Evolutionary conservation across 2,329 filamentous ascomycete genomes (phyloP), one percentile per base, ranked within the genome.

Genomic region (Clonostachys rosea): DNA sequence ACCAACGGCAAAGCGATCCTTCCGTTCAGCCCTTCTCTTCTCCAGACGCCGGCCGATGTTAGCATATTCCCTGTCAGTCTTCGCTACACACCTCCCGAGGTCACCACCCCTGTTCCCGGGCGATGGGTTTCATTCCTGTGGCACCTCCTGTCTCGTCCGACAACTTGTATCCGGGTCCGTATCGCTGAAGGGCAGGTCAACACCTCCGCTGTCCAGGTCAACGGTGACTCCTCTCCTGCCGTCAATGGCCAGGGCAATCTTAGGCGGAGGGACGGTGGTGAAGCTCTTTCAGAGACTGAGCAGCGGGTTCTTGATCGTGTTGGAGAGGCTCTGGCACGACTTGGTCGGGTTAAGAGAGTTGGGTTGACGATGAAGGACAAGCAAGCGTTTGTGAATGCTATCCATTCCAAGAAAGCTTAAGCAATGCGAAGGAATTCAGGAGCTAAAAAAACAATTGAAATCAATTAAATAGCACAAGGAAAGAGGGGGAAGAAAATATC

Each of bases 1-100:
- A 96, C 90, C 41, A 99, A 99, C 61, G 92, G 92, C 52, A 86
- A 89, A 55, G 94, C 87, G 5, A 91, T 97, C 52, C 69, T 99
- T 12, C 88, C 90, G 2, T 81, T 96, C 47, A 89, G 87, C 50
- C 89, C 87, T 0, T 86, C 84, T 44, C 75, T 99, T 2, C 72
- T 94, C 4, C 78, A 83, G 14, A 81, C 81, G 0, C 81, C 85
- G 0, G 64, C 80, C 6, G 74, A 78, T 46, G 84, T 84, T 9
- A 87, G 85, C 60, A 89, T 99, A 55, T 97, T 95, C 69, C 91
- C 94, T 2, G 79, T 99, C 50, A 95, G 87, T 64, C 74, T 99
- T 52, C 84, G 91, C 45, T 99, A 97, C 65, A 87, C 89, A 0
- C 88, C 92, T 0, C 79, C 86, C 5, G 91, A 97, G 62, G 84